Conservation (phyloP, 2,329 filamentous ascomycete species). For the Penicillium sp. region DNA sequence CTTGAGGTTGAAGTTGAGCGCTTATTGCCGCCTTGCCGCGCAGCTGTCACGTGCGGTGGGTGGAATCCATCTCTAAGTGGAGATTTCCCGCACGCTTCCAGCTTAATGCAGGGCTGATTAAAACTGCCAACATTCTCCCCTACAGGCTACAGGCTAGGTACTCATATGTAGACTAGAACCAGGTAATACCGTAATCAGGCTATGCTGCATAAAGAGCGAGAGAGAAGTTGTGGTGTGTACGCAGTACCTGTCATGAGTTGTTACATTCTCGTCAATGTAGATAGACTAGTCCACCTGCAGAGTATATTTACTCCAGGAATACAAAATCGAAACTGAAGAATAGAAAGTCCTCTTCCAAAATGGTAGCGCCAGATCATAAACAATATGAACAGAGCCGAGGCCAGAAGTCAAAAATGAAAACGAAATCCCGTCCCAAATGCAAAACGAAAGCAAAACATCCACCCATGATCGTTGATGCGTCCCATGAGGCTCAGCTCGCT, state of each 20-base stretch:
- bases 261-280: constrained; percentile 12
- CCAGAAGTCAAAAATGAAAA: constrained; percentile 9
- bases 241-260: constrained; percentile 1
- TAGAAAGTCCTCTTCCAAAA: constrained; percentile 8
- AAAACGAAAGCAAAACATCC: constrained; percentile 14
- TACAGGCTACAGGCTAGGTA: too few relatives aligned
- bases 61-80: too few relatives aligned
- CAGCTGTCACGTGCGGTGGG: constrained; percentile 23
- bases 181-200: too few relatives aligned
- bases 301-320: constrained; percentile 12
- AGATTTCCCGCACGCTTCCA: too few relatives aligned
- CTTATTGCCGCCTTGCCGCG: constrained; percentile 25
- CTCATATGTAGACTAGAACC: too few relatives aligned
- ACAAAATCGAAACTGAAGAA: background rate
- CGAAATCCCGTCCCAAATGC: constrained; percentile 14
- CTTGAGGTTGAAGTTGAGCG: constrained; percentile 29
- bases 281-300: constrained; percentile 5
- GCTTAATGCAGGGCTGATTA: too few relatives aligned
- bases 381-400: constrained; percentile 17
- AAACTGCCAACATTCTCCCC: too few relatives aligned
- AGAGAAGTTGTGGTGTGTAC: background rate
- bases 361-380: constrained; percentile 8
- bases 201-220: background rate
- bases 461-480: constrained; percentile 12
- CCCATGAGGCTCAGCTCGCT: constrained; percentile 18